Evolutionary conservation across 345 rosid species (phyloP).

Genomic region (Psidium guajava): DNA sequence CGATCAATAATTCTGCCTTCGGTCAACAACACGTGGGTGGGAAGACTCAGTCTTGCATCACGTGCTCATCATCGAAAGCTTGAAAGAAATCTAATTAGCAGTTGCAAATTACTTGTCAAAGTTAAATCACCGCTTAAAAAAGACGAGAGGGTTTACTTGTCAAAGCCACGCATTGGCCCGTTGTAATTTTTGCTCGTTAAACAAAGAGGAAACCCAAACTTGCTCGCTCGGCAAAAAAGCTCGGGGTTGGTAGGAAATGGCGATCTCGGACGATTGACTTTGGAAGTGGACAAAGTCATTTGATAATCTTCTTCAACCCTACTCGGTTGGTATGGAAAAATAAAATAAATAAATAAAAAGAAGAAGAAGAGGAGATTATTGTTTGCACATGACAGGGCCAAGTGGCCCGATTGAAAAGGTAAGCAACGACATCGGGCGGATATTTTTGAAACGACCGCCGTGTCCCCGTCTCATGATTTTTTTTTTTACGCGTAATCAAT

Average conservation of each 20-base stretch:
- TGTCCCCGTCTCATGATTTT: not conserved
- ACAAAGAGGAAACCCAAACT: not conserved
- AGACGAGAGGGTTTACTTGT: not conserved
- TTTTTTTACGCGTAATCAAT: not conserved
- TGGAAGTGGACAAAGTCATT: not conserved
- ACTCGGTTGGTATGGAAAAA: not conserved
- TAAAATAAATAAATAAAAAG: too few relatives aligned
- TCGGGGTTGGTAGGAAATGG: not conserved
- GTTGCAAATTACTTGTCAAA: not conserved
- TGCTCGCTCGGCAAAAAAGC: not conserved
- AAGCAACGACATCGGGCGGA: too few relatives aligned
- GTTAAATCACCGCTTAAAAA: not conserved
- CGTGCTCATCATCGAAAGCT: not conserved
- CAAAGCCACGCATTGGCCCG: not conserved
- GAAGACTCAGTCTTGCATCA: not conserved
- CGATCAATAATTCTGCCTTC: not conserved
- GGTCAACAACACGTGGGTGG: not conserved
- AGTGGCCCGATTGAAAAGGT: not conserved
- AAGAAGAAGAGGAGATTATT: too few relatives aligned
- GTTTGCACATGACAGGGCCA: accelerated
- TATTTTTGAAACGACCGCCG: not conserved
- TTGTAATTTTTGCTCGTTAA: not conserved
- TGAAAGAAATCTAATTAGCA: not conserved
- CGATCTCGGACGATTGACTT: not conserved
- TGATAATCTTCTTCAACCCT: not conserved